phyloP scores from a whole-genome alignment of 139 green algal species.

The Volvox africanus region DNA sequence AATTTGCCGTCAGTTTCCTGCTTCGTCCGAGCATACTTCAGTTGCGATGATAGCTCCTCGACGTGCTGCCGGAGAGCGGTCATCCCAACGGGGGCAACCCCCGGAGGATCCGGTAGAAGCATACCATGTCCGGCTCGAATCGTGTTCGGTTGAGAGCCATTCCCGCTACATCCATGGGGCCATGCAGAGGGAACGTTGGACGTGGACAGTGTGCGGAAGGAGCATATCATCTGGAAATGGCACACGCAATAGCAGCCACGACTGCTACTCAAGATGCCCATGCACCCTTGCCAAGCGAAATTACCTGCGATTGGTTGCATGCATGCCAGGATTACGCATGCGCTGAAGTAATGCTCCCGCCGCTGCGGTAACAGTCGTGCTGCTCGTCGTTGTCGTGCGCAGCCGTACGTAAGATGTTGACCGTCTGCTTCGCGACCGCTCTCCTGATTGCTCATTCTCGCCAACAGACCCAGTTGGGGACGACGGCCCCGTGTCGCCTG shows the following conservation, averaged over 20 bases:
- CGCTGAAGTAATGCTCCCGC: background rate
- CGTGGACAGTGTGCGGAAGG: too few species aligned
- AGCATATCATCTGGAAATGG: too few species aligned
- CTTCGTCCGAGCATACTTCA: constrained; percentile 2
- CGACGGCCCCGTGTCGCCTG: background rate
- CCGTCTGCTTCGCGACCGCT: background rate
- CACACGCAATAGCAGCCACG: too few species aligned
- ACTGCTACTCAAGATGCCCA: too few species aligned
- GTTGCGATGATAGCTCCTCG: constrained; percentile 4
- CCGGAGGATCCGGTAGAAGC: background rate
- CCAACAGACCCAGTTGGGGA: background rate
- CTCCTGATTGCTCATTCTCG: background rate
- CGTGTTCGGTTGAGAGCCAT: background rate
- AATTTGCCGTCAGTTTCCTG: constrained; percentile 22
- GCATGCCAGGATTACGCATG: background rate
- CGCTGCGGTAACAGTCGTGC: background rate
- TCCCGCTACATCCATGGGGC: background rate
- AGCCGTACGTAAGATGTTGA: background rate
- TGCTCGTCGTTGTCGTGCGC: background rate
- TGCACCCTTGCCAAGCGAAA: too few species aligned
- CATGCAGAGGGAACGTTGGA: too few species aligned
- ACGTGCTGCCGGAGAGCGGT: background rate
- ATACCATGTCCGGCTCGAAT: background rate
- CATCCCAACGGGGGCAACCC: background rate
- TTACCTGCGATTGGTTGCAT: background rate